Percentiles rank a stretch among this genome's conserved stretches.
Conservation (phyloP, 306 rosid genomes). For the Vigna reflexopilosa region DNA sequence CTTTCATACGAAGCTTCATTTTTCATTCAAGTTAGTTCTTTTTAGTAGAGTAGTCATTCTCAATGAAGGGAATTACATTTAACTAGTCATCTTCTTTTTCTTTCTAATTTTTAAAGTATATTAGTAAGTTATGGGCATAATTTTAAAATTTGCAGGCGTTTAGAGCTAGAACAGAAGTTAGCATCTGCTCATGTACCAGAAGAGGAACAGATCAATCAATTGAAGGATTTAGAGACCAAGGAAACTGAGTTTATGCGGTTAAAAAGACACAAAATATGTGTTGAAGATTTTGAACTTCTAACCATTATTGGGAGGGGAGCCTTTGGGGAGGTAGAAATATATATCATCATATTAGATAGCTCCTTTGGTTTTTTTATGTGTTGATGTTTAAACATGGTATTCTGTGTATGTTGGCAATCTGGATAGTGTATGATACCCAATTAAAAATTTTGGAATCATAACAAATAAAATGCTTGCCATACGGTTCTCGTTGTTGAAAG, state of each 20-base stretch:
- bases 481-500: not conserved
- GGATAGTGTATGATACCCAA: not conserved
- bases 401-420: slow-evolving; percentile 12
- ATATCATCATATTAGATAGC: slow-evolving; percentile 24
- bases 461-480: not conserved
- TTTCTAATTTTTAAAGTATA: not conserved
- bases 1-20: slow-evolving; percentile 27
- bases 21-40: not conserved
- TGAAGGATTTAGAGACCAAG: slow-evolving; percentile 87
- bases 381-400: slow-evolving; percentile 8
- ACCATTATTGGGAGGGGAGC: slow-evolving; percentile 96
- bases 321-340: slow-evolving; percentile 84
- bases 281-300: slow-evolving; percentile 86
- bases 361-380: not conserved
- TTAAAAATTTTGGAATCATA: not conserved
- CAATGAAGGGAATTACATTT: not conserved
- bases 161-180: slow-evolving; percentile 71
- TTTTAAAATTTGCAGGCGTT: slow-evolving; percentile 68
- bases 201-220: slow-evolving; percentile 77
- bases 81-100: slow-evolving; percentile 4
- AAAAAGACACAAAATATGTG: slow-evolving; percentile 90
- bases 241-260: slow-evolving; percentile 87
- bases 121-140: slow-evolving; percentile 17
- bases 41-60: slow-evolving; percentile 10
- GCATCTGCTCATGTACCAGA: slow-evolving; percentile 76